Evolutionary conservation across 176 grass and related monocot genomes (phyloP).

Genomic region (Oropetium thomaeum): DNA sequence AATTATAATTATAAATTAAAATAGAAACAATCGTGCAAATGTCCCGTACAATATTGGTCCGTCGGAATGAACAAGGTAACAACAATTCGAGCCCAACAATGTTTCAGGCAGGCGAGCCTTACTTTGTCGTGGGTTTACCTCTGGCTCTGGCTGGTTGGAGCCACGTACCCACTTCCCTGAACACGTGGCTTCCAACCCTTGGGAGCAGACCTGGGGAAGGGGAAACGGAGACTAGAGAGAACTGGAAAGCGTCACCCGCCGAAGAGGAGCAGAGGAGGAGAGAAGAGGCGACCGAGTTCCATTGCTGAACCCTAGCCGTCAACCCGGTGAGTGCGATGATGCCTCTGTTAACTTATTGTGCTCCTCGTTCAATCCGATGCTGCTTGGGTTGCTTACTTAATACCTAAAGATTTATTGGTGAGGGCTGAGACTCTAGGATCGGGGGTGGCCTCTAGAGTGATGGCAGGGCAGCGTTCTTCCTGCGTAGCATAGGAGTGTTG

Average conservation of each 20-base stretch:
- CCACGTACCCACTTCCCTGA: background rate
- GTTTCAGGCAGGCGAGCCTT: too few species aligned
- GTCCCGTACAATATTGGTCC: too few species aligned
- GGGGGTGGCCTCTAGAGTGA: background rate
- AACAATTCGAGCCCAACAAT: background rate
- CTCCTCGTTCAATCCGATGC: background rate
- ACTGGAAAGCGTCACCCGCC: background rate
- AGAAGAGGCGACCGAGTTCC: constrained; percentile 1
- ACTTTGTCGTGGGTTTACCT: too few species aligned
- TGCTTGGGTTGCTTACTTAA: background rate
- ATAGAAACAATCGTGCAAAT: too few species aligned
- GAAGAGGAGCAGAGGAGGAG: background rate
- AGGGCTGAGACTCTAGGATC: too few species aligned
- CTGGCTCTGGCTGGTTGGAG: too few species aligned
- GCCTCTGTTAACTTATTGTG: background rate
- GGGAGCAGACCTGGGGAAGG: background rate
- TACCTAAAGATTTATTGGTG: background rate
- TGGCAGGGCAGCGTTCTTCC: background rate
- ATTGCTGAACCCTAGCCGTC: background rate
- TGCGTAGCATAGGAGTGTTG: background rate
- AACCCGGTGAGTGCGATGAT: constrained; percentile 1
- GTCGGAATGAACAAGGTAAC: background rate
- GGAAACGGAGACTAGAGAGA: background rate
- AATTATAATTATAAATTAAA: too few species aligned
- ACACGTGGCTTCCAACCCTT: background rate